Evolutionary conservation across 331 rosid genomes (phyloP).

Genomic region (Telfairia occidentalis): DNA sequence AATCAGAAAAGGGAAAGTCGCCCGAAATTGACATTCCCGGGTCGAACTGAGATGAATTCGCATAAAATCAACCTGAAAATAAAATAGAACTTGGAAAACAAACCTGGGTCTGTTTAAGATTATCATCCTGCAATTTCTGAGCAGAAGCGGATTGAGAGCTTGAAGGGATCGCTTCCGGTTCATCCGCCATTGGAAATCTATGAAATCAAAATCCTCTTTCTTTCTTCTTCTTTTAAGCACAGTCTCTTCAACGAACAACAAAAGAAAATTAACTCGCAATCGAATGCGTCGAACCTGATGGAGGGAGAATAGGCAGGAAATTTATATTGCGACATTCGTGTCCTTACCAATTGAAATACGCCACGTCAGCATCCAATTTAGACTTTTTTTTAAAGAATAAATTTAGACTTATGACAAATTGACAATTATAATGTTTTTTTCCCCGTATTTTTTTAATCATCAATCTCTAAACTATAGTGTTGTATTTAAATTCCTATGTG

Average conservation of each 20-base stretch:
- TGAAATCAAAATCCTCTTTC: background rate
- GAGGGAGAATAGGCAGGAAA: background rate
- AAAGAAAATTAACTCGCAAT: background rate
- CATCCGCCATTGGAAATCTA: conserved; percentile 31
- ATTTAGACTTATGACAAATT: too few species aligned
- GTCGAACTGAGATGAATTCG: background rate
- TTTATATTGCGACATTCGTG: background rate
- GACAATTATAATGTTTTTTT: too few species aligned
- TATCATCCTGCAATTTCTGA: conserved; percentile 8
- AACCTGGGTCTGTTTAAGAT: conserved; percentile 31
- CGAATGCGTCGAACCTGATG: background rate
- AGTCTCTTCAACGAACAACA: background rate
- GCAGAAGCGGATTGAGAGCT: conserved; percentile 22
- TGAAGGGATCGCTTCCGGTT: conserved; percentile 20
- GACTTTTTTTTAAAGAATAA: too few species aligned
- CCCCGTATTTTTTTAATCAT: too few species aligned
- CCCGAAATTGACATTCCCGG: background rate
- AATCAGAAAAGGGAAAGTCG: background rate
- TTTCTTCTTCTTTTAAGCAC: background rate
- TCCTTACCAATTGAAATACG: background rate
- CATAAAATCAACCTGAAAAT: background rate
- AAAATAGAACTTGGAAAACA: background rate
- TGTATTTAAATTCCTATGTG: too few species aligned
- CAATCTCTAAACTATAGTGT: too few species aligned
- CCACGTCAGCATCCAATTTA: background rate